Evolutionary conservation across 2,329 filamentous ascomycete species (phyloP).

Genomic region (Phaeosphaeriaceae sp.): DNA sequence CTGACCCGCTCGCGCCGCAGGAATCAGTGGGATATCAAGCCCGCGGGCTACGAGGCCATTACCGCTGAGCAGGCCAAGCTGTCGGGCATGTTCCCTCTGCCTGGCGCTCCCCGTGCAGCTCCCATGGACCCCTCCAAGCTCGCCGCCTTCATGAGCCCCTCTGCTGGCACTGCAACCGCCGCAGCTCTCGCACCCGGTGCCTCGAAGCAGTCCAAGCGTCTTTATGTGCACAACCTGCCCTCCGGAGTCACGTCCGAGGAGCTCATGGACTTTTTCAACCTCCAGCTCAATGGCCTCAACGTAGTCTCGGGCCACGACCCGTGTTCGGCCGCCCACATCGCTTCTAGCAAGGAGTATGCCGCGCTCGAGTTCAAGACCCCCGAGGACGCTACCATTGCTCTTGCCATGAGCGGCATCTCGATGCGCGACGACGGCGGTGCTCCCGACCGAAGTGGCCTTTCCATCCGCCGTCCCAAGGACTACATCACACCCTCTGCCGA

Average conservation of each 20-base stretch:
- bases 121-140: slow-evolving; percentile 94
- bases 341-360: slow-evolving; percentile 80
- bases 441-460: slow-evolving; percentile 65
- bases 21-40: slow-evolving; percentile 99
- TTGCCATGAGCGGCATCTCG: slow-evolving; percentile 86
- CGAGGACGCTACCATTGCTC: slow-evolving; percentile 86
- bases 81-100: slow-evolving; percentile 97
- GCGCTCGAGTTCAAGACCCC: slow-evolving; percentile 89
- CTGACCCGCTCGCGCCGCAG: slow-evolving; percentile 87
- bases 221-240: slow-evolving; percentile 87
- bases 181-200: slow-evolving; percentile 91
- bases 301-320: slow-evolving; percentile 84
- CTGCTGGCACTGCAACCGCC: slow-evolving; percentile 73
- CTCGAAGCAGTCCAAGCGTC: slow-evolving; percentile 90
- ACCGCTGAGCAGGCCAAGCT: slow-evolving; percentile 98
- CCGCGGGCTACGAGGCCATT: slow-evolving; percentile 96
- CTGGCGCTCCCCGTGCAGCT: slow-evolving; percentile 91
- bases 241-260: slow-evolving; percentile 75
- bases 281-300: slow-evolving; percentile 96
- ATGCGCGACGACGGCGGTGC: slow-evolving; percentile 73
- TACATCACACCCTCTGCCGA: slow-evolving; percentile 85
- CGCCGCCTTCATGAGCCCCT: slow-evolving; percentile 94
- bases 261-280: slow-evolving; percentile 87
- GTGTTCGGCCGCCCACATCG: slow-evolving; percentile 83
- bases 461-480: slow-evolving; percentile 89